Evolutionary conservation across 108 stramenopile species (phyloP).

Genomic region (Cyclotella sp.): DNA sequence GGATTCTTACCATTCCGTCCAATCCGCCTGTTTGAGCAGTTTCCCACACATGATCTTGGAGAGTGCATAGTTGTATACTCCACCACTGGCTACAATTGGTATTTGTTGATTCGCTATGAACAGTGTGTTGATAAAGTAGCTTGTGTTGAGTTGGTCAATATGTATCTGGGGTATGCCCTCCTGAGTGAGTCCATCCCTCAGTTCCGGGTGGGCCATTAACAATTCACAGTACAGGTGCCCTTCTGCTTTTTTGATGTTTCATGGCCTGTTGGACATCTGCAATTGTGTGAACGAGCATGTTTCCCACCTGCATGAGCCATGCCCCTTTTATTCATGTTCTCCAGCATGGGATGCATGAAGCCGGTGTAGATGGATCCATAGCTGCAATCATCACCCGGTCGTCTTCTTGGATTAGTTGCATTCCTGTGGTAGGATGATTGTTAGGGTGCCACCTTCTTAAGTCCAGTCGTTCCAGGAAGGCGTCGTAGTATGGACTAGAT

Average conservation of each 20-base stretch:
- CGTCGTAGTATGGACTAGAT: too few relatives aligned
- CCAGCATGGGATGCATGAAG: too few relatives aligned
- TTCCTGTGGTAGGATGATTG: too few relatives aligned
- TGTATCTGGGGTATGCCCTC: not conserved
- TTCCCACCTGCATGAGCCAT: too few relatives aligned
- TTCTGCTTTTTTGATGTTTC: too few relatives aligned
- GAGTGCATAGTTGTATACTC: not conserved
- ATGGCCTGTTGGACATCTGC: not conserved
- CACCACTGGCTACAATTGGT: not conserved
- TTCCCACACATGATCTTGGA: not conserved
- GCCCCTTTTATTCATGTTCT: too few relatives aligned
- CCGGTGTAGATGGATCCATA: too few relatives aligned
- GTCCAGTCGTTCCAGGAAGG: too few relatives aligned
- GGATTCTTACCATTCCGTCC: not conserved
- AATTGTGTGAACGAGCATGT: not conserved
- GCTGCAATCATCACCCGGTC: not conserved
- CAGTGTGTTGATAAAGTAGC: not conserved
- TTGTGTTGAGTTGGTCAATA: slow-evolving; percentile 4
- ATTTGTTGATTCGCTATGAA: not conserved
- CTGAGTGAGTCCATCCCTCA: not conserved
- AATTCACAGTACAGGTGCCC: too few relatives aligned
- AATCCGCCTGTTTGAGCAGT: not conserved
- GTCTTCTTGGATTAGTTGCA: too few relatives aligned
- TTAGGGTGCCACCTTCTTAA: too few relatives aligned
- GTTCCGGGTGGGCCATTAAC: not conserved